Conservation (phyloP, 2,329 filamentous ascomycete species). For the Neophaeococcomyces mojaviensis region DNA sequence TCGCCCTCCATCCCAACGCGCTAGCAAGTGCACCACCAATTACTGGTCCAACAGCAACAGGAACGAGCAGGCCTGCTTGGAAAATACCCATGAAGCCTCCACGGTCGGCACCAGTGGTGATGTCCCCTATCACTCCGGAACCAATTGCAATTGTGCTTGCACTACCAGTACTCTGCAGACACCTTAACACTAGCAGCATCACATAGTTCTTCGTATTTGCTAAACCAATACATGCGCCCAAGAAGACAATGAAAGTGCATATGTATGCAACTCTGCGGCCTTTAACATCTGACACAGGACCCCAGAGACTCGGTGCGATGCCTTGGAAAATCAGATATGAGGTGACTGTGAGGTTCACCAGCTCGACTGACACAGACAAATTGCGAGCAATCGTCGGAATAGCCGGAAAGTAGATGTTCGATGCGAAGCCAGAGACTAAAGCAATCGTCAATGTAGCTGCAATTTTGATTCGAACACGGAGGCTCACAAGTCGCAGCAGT, state of each 20-base stretch:
- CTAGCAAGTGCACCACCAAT: constrained; percentile 35
- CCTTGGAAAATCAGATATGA: constrained; percentile 41
- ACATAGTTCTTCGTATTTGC: constrained; percentile 33
- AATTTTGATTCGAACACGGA: too few species aligned
- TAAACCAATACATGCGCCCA: constrained; percentile 35
- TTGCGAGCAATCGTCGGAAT: constrained; percentile 35
- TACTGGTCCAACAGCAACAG: constrained; percentile 41
- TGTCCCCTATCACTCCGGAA: constrained; percentile 36
- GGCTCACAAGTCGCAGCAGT: too few species aligned
- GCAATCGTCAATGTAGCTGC: too few species aligned
- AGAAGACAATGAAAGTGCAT: constrained; percentile 34
- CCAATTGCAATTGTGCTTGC: constrained; percentile 39
- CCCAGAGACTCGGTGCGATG: constrained; percentile 37
- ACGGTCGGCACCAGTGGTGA: constrained; percentile 34
- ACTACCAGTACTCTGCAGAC: constrained; percentile 38
- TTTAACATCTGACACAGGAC: constrained; percentile 33
- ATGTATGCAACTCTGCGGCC: constrained; percentile 36
- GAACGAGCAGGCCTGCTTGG: constrained; percentile 30
- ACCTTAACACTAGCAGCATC: constrained; percentile 33
- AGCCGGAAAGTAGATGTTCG: constrained; percentile 42
- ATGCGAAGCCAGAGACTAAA: constrained; percentile 34
- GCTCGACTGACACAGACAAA: constrained; percentile 31
- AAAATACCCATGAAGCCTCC: constrained; percentile 43
- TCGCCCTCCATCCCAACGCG: constrained; percentile 33
- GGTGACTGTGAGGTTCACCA: constrained; percentile 40